Evolutionary conservation across 1,284 basidiomycete genomes (phyloP), one percentile per base, ranked within the genome.

Genomic region (Entoloma clypeatum): DNA sequence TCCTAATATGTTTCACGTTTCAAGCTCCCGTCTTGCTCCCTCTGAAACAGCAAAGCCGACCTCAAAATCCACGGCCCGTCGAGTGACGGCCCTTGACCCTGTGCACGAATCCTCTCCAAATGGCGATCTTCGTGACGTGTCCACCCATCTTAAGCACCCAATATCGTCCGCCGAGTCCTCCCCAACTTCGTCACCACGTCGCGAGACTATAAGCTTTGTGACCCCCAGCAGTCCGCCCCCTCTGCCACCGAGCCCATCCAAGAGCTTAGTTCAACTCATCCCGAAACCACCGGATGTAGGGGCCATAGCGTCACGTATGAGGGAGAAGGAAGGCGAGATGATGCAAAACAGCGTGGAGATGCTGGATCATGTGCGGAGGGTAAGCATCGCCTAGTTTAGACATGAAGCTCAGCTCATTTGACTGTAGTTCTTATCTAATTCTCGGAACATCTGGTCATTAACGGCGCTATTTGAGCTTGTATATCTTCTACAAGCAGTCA

Each of bases 371-470:
- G 56, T 70, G 14, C 67, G 72, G 53, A 56, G 54, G 30, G 74
- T 77, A 48, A 27, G 72, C 62, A 17, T 13, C 18, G 11, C 25
- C 21, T 17, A 25, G n/a, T 11, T 8, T 30, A 33, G 25, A 39
- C 47, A 43, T 5, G 41, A 7, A 16, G 34, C 10, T 19, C 43
- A 45, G 16, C 44, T 43, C 31, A 36, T 30, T 17, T 40, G 11
- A 25, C 3, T 22, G 11, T 42, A 79, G 77, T 70, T 70, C 41
- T 59, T 79, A 5, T 80, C 78, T n/a, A 72, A 71, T 44, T 74
- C 78, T 1, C 63, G 64, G 19, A 74, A 75, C 40, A 73, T 80
- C 29, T 75, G 70, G 65, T 63, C 65, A 10, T 41, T 73, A 19
- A 73, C 73, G 0, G 65, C 66, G 8, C 36, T 73, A 9, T 48